Conservation (phyloP, 2,329 filamentous ascomycete genomes). For the Botrytis fragariae region DNA sequence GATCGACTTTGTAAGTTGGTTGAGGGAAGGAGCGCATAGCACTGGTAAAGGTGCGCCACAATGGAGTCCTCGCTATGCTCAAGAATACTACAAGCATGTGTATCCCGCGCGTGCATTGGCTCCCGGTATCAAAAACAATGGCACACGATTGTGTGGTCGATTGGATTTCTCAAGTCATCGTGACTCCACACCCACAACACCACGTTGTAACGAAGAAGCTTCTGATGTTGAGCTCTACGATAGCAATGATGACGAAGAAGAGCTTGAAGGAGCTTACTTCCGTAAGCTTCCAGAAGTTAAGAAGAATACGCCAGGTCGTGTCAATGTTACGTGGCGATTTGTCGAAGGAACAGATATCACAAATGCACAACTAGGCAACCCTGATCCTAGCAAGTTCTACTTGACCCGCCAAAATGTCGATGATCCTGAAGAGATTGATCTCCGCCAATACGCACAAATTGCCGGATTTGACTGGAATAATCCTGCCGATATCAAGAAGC, state of each 20-base stretch:
- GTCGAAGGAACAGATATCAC: conserved; percentile 3
- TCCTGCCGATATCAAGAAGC: background rate
- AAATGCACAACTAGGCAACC: background rate
- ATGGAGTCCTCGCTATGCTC: background rate
- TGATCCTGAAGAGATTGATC: background rate
- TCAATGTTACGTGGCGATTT: background rate
- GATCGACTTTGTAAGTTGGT: background rate
- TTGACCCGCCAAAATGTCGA: background rate
- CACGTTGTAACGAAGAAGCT: background rate
- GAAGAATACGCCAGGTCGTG: conserved; percentile 13
- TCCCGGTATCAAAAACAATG: background rate
- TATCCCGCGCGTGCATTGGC: background rate
- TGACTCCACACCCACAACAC: background rate
- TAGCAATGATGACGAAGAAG: conserved; percentile 3
- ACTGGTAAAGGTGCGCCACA: background rate
- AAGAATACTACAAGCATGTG: background rate
- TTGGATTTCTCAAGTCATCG: background rate
- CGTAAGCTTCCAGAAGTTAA: background rate
- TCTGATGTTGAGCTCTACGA: background rate
- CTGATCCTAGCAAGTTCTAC: conserved; percentile 15
- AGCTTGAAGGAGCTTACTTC: background rate
- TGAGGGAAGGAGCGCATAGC: background rate
- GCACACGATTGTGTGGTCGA: background rate
- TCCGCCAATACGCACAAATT: background rate
- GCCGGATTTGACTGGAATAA: conserved; percentile 9